These are phyloP conservation scores for Cadophora malorum DNA, from an alignment of 2,329 filamentous ascomycete genomes.

Conservation along the genomic window DNA sequence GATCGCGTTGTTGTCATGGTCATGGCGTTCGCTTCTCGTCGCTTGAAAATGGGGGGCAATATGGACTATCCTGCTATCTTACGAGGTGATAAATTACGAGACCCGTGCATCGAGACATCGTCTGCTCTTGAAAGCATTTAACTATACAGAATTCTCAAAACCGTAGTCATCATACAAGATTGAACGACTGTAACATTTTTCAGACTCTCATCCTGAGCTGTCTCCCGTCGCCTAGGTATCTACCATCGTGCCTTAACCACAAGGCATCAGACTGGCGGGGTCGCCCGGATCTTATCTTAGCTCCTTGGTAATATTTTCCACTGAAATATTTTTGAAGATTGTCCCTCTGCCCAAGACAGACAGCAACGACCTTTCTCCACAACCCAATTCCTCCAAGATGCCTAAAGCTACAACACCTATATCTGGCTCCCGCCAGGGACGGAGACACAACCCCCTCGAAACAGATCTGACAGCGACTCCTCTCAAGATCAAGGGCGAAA, in stretches of 20 bases:
- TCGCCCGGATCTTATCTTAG: slow-evolving; percentile 28
- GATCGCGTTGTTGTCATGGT: neutral
- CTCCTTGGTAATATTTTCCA: slow-evolving; percentile 26
- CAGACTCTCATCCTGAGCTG: neutral
- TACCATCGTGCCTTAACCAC: neutral
- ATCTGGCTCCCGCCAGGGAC: slow-evolving; percentile 60
- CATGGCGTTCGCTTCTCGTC: slow-evolving; percentile 12
- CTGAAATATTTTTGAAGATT: slow-evolving; percentile 26
- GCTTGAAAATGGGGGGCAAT: neutral
- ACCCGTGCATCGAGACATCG: neutral
- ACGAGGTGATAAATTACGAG: neutral
- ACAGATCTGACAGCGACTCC: slow-evolving; percentile 80
- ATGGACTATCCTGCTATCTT: neutral
- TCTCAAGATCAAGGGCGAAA: slow-evolving; percentile 76
- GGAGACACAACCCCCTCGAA: slow-evolving; percentile 88
- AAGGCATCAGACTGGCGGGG: slow-evolving; percentile 16
- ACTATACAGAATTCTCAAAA: too few relatives aligned
- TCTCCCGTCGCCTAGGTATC: too few relatives aligned
- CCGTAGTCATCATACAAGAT: too few relatives aligned
- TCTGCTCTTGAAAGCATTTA: too few relatives aligned
- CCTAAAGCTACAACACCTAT: slow-evolving; percentile 75
- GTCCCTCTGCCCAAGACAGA: neutral
- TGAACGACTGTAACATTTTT: too few relatives aligned
- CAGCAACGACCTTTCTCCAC: neutral
- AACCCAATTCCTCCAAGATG: slow-evolving; percentile 58